Evolutionary conservation across 305 asterid genomes (phyloP).

Genomic region (Plantago rigida): DNA sequence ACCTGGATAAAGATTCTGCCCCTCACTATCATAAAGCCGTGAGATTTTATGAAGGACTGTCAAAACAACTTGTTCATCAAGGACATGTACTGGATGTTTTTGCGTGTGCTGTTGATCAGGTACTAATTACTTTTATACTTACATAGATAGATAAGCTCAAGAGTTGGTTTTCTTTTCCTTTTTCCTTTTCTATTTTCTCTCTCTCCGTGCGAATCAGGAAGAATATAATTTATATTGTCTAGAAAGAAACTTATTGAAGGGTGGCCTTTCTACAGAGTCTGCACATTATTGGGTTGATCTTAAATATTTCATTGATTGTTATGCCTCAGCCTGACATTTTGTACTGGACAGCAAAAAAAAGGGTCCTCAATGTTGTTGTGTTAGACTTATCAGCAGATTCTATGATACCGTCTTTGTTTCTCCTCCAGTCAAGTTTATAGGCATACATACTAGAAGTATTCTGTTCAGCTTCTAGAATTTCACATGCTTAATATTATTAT

Average conservation of each 20-base stretch:
- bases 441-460: background rate
- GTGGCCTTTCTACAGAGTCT: no score
- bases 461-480: slow-evolving; percentile 1
- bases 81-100: slow-evolving; percentile 92
- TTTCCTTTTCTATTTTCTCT: background rate
- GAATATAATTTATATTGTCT: no score
- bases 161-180: background rate
- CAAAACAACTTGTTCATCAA: slow-evolving; percentile 92
- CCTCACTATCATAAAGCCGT: slow-evolving; percentile 81
- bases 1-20: slow-evolving; percentile 94
- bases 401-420: background rate
- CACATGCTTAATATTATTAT: slow-evolving; percentile 1
- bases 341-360: no score
- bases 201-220: no score
- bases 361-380: background rate
- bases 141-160: slow-evolving; percentile 12
- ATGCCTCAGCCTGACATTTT: no score
- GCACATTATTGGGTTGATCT: no score
- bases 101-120: slow-evolving; percentile 99
- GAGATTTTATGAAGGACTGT: slow-evolving; percentile 74
- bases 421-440: background rate
- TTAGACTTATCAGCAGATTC: background rate
- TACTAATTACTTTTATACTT: slow-evolving; percentile 24
- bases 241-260: no score
- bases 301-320: no score